These are phyloP conservation scores for Davidsoniella virescens DNA, from an alignment of 2,329 filamentous ascomycete genomes.

Conservation along the genomic window DNA sequence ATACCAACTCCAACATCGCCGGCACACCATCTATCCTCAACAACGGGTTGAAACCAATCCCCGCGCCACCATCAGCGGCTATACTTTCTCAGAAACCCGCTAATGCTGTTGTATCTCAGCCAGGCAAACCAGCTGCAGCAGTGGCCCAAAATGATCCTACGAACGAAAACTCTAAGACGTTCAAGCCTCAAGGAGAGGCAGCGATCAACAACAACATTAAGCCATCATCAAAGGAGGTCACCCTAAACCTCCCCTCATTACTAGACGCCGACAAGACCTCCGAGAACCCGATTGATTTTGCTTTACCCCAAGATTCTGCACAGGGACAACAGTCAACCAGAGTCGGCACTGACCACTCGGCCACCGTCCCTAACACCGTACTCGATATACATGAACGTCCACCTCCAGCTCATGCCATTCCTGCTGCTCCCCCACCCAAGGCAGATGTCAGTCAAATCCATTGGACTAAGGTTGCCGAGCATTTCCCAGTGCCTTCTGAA, in stretches of 20 bases:
- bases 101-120: background rate
- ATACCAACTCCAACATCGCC: background rate
- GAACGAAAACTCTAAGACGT: too few species aligned
- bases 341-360: background rate
- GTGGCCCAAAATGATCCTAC: background rate
- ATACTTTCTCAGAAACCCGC: background rate
- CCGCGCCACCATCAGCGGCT: background rate
- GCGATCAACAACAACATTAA: too few species aligned
- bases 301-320: slow-evolving; percentile 4
- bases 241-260: slow-evolving; percentile 1
- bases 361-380: background rate
- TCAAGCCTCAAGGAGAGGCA: background rate
- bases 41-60: slow-evolving; percentile 4
- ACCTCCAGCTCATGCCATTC: background rate
- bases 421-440: background rate
- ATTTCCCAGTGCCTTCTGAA: slow-evolving; percentile 57
- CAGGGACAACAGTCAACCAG: slow-evolving; percentile 2
- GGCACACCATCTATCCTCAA: background rate
- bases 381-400: background rate
- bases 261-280: background rate
- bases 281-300: slow-evolving; percentile 2
- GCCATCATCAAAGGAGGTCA: too few species aligned
- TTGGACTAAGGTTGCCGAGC: slow-evolving; percentile 59
- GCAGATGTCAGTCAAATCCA: slow-evolving; percentile 27
- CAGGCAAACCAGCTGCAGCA: background rate